A percentile compares a stretch with the other conserved stretches of the same genome.
Conservation (phyloP, 2,329 filamentous ascomycete genomes). For the Knoxdaviesia proteae region DNA sequence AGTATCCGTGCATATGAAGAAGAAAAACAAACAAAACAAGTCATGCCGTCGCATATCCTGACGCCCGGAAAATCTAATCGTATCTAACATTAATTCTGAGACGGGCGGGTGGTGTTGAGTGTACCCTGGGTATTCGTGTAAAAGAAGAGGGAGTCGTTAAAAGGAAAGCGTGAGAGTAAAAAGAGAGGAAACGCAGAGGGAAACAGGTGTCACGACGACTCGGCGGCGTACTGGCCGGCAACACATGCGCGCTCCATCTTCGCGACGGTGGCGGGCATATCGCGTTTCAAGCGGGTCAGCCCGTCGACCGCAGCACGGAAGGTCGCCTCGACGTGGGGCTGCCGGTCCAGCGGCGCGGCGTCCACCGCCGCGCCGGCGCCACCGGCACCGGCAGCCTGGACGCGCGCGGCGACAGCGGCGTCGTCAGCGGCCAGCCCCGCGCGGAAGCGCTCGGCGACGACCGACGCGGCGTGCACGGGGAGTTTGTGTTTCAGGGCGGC, state of each 20-base stretch:
- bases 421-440: conserved; percentile 24
- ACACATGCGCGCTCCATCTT: conserved; percentile 43
- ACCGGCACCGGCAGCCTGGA: conserved; percentile 6
- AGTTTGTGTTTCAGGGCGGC: conserved; percentile 35
- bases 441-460: conserved; percentile 19
- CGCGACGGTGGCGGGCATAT: conserved; percentile 40
- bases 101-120: too few species aligned
- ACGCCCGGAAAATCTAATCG: background rate
- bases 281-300: conserved; percentile 31
- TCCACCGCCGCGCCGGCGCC: conserved; percentile 9
- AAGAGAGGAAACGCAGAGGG: background rate
- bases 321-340: conserved; percentile 21
- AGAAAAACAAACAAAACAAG: too few species aligned
- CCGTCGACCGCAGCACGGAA: conserved; percentile 27
- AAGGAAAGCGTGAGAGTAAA: background rate
- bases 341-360: conserved; percentile 19
- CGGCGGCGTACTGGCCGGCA: conserved; percentile 27
- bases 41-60: too few species aligned
- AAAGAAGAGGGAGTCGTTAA: background rate
- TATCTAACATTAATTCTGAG: background rate
- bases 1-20: too few species aligned
- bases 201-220: conserved; percentile 16
- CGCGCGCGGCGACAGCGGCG: conserved; percentile 15
- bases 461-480: conserved; percentile 21
- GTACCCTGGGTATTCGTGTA: background rate